These are phyloP conservation scores for Astraeus odoratus DNA, from an alignment of 768 basidiomycete species.

Conservation along the genomic window DNA sequence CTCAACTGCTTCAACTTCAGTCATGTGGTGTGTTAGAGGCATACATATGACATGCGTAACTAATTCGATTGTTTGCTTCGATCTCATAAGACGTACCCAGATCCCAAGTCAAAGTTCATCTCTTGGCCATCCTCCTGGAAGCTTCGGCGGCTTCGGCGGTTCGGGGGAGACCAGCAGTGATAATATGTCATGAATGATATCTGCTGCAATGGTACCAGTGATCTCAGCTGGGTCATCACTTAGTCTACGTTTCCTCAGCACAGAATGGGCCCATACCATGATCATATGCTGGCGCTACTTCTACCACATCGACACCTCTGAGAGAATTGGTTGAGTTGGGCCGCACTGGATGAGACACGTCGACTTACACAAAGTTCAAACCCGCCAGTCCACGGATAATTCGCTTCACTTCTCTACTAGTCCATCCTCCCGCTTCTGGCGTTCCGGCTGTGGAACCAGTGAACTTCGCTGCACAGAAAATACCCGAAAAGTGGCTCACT, in stretches of 20 bases:
- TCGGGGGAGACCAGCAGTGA: constrained; percentile 47
- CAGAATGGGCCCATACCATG: constrained; percentile 34
- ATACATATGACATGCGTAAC: no score
- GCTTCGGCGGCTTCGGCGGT: constrained; percentile 26
- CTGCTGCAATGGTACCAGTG: constrained; percentile 62
- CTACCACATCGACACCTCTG: constrained; percentile 68
- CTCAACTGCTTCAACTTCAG: no score
- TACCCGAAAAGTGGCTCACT: constrained; percentile 39
- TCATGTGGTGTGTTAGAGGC: no score
- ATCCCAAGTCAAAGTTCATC: constrained; percentile 23
- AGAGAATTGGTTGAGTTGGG: not conserved
- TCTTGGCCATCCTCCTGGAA: constrained; percentile 10
- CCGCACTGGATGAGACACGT: not conserved
- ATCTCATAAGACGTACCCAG: no score
- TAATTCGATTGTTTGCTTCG: no score
- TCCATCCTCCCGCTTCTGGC: constrained; percentile 82
- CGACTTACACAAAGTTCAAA: constrained; percentile 64
- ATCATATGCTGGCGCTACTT: constrained; percentile 71
- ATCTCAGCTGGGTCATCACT: constrained; percentile 46
- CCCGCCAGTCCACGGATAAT: constrained; percentile 75
- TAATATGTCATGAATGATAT: constrained; percentile 62
- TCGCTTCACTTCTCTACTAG: constrained; percentile 72
- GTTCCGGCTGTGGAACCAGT: constrained; percentile 53
- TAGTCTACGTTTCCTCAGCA: no score
- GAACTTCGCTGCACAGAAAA: not conserved